Evolutionary conservation across 2,329 filamentous ascomycete genomes (phyloP).

Genomic region (Pseudogymnoascus verrucosus): DNA sequence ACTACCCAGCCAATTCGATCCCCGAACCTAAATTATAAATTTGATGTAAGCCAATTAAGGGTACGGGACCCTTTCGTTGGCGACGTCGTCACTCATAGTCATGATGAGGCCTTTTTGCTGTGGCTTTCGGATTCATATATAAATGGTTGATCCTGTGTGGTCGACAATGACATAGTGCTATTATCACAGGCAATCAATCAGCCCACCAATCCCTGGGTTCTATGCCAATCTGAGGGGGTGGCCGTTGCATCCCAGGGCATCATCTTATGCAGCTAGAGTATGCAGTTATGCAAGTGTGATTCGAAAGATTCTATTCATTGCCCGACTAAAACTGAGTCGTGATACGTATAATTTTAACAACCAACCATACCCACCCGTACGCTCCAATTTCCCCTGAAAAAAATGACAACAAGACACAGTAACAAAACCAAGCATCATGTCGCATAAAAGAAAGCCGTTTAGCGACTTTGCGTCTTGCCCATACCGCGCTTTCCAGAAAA

Average conservation of each 20-base stretch:
- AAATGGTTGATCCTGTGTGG: neutral
- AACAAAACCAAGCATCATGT: slow-evolving; percentile 6
- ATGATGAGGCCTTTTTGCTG: neutral
- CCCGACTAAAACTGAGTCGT: slow-evolving; percentile 1
- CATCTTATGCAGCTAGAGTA: neutral
- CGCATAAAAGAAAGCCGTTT: slow-evolving; percentile 24
- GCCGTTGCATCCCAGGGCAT: neutral
- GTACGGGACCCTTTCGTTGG: neutral
- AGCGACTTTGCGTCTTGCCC: slow-evolving; percentile 75
- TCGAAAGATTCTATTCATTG: slow-evolving; percentile 9
- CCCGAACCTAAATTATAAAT: slow-evolving; percentile 5
- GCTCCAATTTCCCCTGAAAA: slow-evolving; percentile 5
- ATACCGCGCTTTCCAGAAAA: slow-evolving; percentile 87
- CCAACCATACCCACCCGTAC: slow-evolving; percentile 6
- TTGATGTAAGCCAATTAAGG: neutral
- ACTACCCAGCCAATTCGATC: neutral
- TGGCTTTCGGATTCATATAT: slow-evolving; percentile 4
- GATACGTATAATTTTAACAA: slow-evolving; percentile 9
- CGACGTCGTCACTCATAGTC: neutral
- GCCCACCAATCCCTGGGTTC: neutral
- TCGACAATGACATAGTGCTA: slow-evolving; percentile 6
- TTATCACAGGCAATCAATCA: slow-evolving; percentile 1
- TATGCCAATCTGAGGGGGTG: neutral
- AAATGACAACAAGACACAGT: slow-evolving; percentile 7
- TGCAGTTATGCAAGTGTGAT: neutral